phyloP scores from a whole-genome alignment of 164 flowering plant species.

The Stephania yunnanensis region DNA sequence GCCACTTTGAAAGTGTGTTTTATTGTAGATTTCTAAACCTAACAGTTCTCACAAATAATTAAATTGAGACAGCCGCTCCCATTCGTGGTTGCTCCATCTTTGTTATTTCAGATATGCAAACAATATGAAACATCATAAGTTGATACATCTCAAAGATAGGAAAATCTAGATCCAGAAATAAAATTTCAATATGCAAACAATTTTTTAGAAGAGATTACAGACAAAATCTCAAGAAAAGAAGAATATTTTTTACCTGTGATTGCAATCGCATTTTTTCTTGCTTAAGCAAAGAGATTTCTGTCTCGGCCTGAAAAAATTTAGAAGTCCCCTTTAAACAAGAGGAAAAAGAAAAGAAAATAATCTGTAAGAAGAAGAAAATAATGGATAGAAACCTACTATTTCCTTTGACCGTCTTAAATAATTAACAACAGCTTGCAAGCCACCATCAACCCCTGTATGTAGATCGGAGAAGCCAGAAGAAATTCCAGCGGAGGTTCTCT shows the following conservation, averaged over 20 bases:
- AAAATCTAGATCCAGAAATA: too few species aligned
- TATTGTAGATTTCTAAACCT: too few species aligned
- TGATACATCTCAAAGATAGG: too few species aligned
- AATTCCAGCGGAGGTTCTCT: slow-evolving; percentile 36
- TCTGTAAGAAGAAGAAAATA: background rate
- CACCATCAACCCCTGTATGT: slow-evolving; percentile 43
- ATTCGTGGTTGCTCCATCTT: too few species aligned
- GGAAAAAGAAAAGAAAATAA: background rate
- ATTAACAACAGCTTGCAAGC: slow-evolving; percentile 61
- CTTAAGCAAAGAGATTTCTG: slow-evolving; percentile 80
- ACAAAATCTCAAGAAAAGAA: background rate
- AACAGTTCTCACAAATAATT: too few species aligned
- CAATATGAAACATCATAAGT: too few species aligned
- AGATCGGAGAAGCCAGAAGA: slow-evolving; percentile 26
- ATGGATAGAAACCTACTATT: slow-evolving; percentile 39
- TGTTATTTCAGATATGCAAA: too few species aligned
- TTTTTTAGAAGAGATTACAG: too few species aligned
- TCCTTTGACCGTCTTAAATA: slow-evolving; percentile 84
- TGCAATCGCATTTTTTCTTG: slow-evolving; percentile 81
- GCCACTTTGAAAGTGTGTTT: too few species aligned
- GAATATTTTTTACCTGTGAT: slow-evolving; percentile 47
- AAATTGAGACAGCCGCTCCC: too few species aligned
- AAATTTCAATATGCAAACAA: too few species aligned
- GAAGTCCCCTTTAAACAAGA: background rate
- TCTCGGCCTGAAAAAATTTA: slow-evolving; percentile 60